phyloP scores from a whole-genome alignment of 116 monocot species.

The Dioscorea cayenensis region DNA sequence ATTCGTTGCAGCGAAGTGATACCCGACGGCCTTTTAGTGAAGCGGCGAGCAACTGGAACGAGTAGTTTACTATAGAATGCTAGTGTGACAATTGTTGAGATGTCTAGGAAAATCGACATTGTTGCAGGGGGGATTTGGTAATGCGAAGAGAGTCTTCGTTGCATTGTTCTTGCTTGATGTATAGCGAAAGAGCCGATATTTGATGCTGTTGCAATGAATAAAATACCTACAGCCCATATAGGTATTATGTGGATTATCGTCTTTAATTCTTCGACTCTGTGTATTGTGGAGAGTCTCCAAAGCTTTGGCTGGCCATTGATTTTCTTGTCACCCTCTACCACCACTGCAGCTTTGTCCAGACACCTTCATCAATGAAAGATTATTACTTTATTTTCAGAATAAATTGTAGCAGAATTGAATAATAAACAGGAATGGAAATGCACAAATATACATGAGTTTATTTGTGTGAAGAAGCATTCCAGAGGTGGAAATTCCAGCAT shows the following conservation, averaged over 20 bases:
- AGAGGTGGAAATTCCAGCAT: conserved; percentile 33
- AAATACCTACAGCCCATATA: conserved; percentile 58
- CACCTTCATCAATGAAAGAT: conserved; percentile 23
- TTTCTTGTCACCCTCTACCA: conserved; percentile 29
- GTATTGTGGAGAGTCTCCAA: conserved; percentile 56
- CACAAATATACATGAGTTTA: conserved; percentile 28
- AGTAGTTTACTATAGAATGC: conserved; percentile 63
- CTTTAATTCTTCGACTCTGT: conserved; percentile 64
- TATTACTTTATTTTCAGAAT: neutral
- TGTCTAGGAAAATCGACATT: conserved; percentile 58
- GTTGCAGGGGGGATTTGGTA: conserved; percentile 75
- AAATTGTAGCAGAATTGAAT: neutral
- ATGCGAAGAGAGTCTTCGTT: conserved; percentile 45
- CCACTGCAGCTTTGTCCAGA: conserved; percentile 56
- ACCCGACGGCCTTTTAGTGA: conserved; percentile 36
- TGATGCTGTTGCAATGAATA: conserved; percentile 47
- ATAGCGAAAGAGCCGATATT: conserved; percentile 72
- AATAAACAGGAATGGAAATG: neutral
- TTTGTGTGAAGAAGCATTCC: conserved; percentile 58
- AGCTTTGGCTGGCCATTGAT: conserved; percentile 24
- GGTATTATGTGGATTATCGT: conserved; percentile 50
- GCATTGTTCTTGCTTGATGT: conserved; percentile 76
- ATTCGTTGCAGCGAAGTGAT: conserved; percentile 59
- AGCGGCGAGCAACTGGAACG: conserved; percentile 47
- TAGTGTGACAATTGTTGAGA: conserved; percentile 51